Base-by-base conservation (phyloP, 257 asterid species). In the Fraxinus cuspidata region DNA sequence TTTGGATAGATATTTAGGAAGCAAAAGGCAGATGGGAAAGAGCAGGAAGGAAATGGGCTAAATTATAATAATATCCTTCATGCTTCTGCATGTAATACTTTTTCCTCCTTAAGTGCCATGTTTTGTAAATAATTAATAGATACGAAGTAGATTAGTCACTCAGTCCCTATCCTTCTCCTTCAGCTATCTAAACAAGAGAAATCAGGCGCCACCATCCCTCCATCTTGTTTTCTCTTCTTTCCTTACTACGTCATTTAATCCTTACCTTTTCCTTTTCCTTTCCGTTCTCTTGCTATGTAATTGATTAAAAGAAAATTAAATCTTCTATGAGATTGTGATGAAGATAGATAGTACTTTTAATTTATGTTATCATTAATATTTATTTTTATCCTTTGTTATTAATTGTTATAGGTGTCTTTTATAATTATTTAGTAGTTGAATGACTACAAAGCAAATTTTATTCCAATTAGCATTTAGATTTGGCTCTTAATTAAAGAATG, bases 21-120 rank as follows among this genome's bases (percentile, higher is more conserved):
- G 38, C 40, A 56, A 47, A 35, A 9, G 25, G 37, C 28, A 79
- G 38, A 3, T 60, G 49, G 29, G 32, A 60, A 58, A 38, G 13
- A 35, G 65, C 70, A 63, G 5, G 42, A 74, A 66, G 27, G 29
- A 37, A 80, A 28, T 72, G 49, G 49, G 15, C 15, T 74, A 40
- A 29, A 53, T 71, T 70, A 77, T 70, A 11, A 42, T 40, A 42
- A 12, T 0, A 42, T 40, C 15, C 15, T 40, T 29, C 34, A 64
- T 23, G 13, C 72, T 60, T 29, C 23, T 47, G 38, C 40, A 66
- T 69, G 49, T 32, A n/a, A 51, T 12, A n/a, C 37, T 53, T 76
- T 79, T 76, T 78, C 70, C 71, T 16, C 65, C 42, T 71, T 60
- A 21, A 65, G 28, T 15, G 73, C 64, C 38, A 53, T 63, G 79